Base-by-base conservation (phyloP, 2,329 filamentous ascomycete genomes). In the Anthostomella pinea region DNA sequence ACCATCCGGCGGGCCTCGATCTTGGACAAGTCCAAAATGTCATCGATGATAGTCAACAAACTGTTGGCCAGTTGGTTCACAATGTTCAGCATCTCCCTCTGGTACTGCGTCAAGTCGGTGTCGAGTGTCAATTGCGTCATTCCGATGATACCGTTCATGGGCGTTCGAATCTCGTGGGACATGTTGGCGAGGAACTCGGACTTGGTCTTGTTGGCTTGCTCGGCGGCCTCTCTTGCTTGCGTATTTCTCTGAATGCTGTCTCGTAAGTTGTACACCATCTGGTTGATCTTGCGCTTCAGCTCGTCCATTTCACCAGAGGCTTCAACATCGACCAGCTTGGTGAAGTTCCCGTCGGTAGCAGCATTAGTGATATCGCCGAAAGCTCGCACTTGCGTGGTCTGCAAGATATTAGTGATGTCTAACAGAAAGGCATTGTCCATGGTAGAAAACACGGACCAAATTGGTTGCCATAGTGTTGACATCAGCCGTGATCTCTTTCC, bases 261-360 rank as follows among this genome's bases (percentile, higher is more conserved):
- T 51, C 91, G 76, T 45, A 98, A 69, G 59, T 95, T 95, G 60
- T 87, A 93, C 35, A 97, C 90, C 93, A 98, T 98, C 69, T 94
- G 87, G 62, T 97, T 98, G 75, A 98, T 97, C 73, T 97, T 97
- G 56, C 90, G 83, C 68, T 98, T 98, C 53, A 98, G 75, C 64
- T 97, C 91, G 65, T 97, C 93, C 93, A 98, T 97, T 65, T 98
- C 93, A 47, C 93, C 93, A 9, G 91, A 96, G 14, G 93, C 93
- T 63, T 96, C 90, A 13, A 98, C 91, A 30, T 93, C 95, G 61
- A 98, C 91, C 39, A 94, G 81, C 61, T 96, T 95, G 16, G 88
- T 95, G 63, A 97, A 97, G 64, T 98, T 91, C 46, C 93, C 93
- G 59, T 95, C 90, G 41, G 91, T 96, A 18, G 93, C 93, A 23